A percentile compares a stretch with the other conserved stretches of the same genome.
Conservation (phyloP, 208 protist genomes). For the Angomonas desouzai region DNA sequence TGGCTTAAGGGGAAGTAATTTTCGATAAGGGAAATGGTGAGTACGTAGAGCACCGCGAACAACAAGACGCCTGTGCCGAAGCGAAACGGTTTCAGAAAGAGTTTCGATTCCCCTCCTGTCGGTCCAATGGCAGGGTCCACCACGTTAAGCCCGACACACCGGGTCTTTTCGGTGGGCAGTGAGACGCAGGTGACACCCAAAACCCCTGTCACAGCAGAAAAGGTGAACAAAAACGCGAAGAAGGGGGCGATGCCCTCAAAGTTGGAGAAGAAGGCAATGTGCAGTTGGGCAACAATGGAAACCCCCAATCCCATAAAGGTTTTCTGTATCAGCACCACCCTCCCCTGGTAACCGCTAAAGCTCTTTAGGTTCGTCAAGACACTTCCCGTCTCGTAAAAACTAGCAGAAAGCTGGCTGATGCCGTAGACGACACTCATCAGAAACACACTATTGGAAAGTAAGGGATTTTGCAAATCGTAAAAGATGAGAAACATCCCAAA, state of each 20-base stretch:
- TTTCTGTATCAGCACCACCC: conserved; percentile 81
- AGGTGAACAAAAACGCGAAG: conserved; percentile 57
- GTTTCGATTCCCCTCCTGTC: conserved; percentile 42
- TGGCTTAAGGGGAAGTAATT: conserved; percentile 34
- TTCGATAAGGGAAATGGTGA: conserved; percentile 45
- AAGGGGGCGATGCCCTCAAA: conserved; percentile 47
- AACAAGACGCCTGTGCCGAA: conserved; percentile 51
- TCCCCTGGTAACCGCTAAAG: conserved; percentile 71
- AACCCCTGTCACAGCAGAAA: conserved; percentile 45
- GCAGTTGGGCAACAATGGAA: conserved; percentile 67
- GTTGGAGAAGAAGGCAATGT: conserved; percentile 59
- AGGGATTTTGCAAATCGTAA: conserved; percentile 32
- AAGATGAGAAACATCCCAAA: conserved; percentile 70
- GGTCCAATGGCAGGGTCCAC: conserved; percentile 32
- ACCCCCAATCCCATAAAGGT: conserved; percentile 86
- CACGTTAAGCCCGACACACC: conserved; percentile 67
- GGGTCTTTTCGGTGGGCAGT: conserved; percentile 39
- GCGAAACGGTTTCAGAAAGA: conserved; percentile 64
- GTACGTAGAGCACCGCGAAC: conserved; percentile 37
- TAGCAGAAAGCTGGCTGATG: conserved; percentile 75
- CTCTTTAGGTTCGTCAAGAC: conserved; percentile 73
- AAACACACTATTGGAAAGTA: conserved; percentile 31
- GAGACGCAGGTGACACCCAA: conserved; percentile 49
- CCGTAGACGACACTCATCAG: conserved; percentile 69
- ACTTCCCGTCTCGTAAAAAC: conserved; percentile 76